Evolutionary conservation across 305 asterid genomes (phyloP), one percentile per base, ranked within the genome.

Genomic region (Ruellia speciosa): DNA sequence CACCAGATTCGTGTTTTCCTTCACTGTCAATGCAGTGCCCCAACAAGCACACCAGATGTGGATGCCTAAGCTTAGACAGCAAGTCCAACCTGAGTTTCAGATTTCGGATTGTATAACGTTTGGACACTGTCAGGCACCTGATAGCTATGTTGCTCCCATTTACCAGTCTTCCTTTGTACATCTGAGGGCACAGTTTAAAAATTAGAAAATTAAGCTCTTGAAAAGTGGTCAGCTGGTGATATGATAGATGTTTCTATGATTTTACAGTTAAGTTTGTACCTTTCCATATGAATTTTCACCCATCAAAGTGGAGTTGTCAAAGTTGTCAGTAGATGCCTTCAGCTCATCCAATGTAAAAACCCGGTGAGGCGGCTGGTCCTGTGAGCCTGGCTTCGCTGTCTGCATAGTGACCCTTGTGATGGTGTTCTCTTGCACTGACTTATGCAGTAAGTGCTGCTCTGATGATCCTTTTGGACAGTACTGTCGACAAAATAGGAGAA

Each of bases 1-100:
- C 70, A 40, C 77, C 79, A 19, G 68, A 49, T 16, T 70, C 79
- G 49, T 68, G 62, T 60, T 66, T 69, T 60, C 64, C 72, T 57
- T 71, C 85, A 31, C 34, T 70, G 53, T 68, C 76, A 2, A 84
- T 77, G 83, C 89, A 79, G 69, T 81, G 89, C 19, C 94, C 94
- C 74, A 84, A 68, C 64, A 84, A 76, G 76, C 89, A 73, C 41
- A 77, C 89, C n/a, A 84, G 66, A 74, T 81, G 81, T 52, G 89
- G 77, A 59, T 84, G 85, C 3, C 79, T 64, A 45, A 84, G 86
- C 79, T 81, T 84, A 52, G 89, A 65, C 66, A 84, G 67, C 54
- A 84, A 70, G 66, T 84, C 94, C 54, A 81, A 65, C 28, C 94
- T 74, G 31, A 84, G 76, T 69, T 81, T 84, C 48, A 84, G 79